Base-by-base conservation (phyloP, 208 protist species). In the Leptomonas seymouri region DNA sequence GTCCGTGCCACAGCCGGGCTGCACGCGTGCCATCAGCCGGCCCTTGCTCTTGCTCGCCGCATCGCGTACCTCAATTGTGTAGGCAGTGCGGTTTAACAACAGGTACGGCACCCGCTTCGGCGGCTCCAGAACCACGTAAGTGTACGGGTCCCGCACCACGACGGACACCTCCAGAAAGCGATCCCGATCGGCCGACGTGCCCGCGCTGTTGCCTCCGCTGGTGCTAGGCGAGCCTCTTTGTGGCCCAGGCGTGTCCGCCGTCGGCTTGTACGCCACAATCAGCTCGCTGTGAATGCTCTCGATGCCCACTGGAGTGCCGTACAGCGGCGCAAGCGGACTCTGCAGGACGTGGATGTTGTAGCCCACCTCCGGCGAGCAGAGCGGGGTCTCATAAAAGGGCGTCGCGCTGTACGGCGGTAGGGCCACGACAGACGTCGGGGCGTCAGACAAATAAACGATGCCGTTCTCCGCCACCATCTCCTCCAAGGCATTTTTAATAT, bases 91-190 rank as follows among this genome's bases (percentile, higher is more conserved):
- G 65, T 97, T 97, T 30, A 95, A 58, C 57, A 94, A 39, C 14
- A 93, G 61, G 66, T 82, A 93, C n/a, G 92, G 88, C 36, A 73
- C 59, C 14, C 82, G 74, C 50, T 25, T 58, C n/a, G 82, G 78
- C 44, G 82, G 76, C 67, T 95, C 86, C 27, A 97, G 34, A 16
- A 88, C 82, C 1, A 97, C 74, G 71, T 89, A 97, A 3, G 92
- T 97, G 80, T 94, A 94, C 46, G 89, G 70, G 21, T 78, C 86
- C 6, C 80, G 67, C 21, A 79, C 73, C 15, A 85, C 76, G 18
- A 97, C 67, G 3, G 86, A 88, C 23, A 89, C 82, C 27, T 97
- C 89, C 27, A 93, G 56, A 45, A 87, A 86, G 23, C 80, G 75
- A 61, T 91, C 86, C 0, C 77, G 60, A 5, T 81, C 54, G 14